Conservation (phyloP, 140 eudicot genomes). For the Senecio squalidus region DNA sequence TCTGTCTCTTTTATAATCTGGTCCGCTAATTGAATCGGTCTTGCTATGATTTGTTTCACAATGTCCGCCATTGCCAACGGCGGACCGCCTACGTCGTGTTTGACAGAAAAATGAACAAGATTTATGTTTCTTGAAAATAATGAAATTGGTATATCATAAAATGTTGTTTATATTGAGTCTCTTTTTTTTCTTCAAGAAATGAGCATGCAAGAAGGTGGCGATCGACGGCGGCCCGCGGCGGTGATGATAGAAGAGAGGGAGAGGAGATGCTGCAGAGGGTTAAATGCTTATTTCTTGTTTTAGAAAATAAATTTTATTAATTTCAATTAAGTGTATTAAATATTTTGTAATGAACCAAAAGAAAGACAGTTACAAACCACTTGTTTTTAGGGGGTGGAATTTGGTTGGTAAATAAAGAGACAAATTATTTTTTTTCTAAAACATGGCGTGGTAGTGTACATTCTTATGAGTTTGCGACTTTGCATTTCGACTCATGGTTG, state of each 20-base stretch:
- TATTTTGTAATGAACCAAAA: constrained; percentile 11
- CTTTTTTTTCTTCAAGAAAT: constrained; percentile 12
- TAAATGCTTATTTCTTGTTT: constrained; percentile 17
- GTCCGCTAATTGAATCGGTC: constrained; percentile 71
- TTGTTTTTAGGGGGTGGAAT: constrained; percentile 22
- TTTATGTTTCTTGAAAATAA: constrained; percentile 14
- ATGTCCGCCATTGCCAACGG: constrained; percentile 58
- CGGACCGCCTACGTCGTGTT: constrained; percentile 33
- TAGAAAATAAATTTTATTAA: background rate
- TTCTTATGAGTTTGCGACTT: no score
- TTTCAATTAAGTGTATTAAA: constrained; percentile 9
- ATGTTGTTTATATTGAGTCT: background rate
- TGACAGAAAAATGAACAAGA: constrained; percentile 13
- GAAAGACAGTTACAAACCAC: constrained; percentile 20
- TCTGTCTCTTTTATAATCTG: constrained; percentile 49
- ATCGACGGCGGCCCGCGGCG: constrained; percentile 40
- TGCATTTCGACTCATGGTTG: no score
- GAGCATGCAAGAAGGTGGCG: constrained; percentile 27
- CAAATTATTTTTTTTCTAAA: no score
- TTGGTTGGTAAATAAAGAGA: constrained; percentile 28
- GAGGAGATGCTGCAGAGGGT: constrained; percentile 28
- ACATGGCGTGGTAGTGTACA: no score
- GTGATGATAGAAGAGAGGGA: constrained; percentile 16
- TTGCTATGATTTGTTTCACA: constrained; percentile 56
- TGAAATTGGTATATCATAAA: constrained; percentile 9